Base-by-base conservation (phyloP, 2,329 filamentous ascomycete species). In the Byssothecium circinans region DNA sequence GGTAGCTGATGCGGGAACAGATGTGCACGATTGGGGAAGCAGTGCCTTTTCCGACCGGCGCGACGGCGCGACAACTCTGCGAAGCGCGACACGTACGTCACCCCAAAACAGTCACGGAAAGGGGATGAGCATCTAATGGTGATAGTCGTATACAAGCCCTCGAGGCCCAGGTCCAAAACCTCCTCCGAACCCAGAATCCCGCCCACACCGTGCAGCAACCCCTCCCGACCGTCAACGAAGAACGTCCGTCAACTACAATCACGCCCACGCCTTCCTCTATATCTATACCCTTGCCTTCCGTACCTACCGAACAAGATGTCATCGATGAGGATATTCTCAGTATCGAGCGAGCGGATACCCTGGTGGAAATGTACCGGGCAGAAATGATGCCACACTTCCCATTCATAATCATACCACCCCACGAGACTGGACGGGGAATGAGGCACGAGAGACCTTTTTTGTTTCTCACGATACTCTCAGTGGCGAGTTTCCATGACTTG, bases 321-420 rank as follows among this genome's bases (percentile, higher is more conserved):
- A 53, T 67, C 37, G 62, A 65, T 46, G 55, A 62, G 37, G 62
- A 62, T 29, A 51, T 67, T 22, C 42, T 67, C 38, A 58, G 59
- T 4, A 43, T 57, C 3, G 62, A 67, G 47, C 50, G 47, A 23
- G 64, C 64, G 3, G 56, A 56, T 41, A 58, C 51, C 11, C 54
- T 69, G 33, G 47, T 71, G 15, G 57, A 66, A 15, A 45, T 61
- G 20, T 73, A 70, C 57, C 67, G 60, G 50, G 58, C 55, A 3
- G 60, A 58, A 10, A 69, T 74, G 61, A 70, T 64, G 55, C 60
- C 65, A 0, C 61, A 72, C 49, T 72, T 73, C 27, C 70, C 70
- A 4, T 73, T 73, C 37, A 61, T 73, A 7, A 57, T 70, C 5
- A 43, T 74, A 23, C 47, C 62, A 4, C 48, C 58, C 7, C 38